Conservation (phyloP, 2,329 filamentous ascomycete species). For the Penicillium digitatum region DNA sequence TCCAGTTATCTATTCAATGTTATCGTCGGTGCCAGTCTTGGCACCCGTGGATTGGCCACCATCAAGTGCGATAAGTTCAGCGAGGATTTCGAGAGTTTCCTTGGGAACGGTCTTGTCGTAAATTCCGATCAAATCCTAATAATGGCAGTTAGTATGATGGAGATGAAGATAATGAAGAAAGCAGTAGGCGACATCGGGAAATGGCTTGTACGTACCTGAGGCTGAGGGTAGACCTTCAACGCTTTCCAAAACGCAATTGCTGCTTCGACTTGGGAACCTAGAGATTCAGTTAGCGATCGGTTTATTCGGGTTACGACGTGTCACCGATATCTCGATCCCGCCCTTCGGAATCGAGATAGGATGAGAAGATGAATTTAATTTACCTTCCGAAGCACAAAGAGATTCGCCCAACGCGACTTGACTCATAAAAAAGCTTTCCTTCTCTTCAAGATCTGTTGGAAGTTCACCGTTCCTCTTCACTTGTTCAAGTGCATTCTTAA, state of each 20-base stretch:
- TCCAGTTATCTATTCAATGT: constrained; percentile 33
- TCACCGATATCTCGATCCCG: neutral
- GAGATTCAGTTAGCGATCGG: neutral
- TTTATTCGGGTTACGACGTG: neutral
- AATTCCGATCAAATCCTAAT: constrained; percentile 77
- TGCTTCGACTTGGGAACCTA: constrained; percentile 62
- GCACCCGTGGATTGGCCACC: constrained; percentile 40
- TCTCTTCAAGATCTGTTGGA: constrained; percentile 84
- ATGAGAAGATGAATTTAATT: constrained; percentile 31
- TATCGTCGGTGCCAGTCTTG: constrained; percentile 28
- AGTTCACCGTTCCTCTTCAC: constrained; percentile 82
- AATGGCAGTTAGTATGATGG: neutral
- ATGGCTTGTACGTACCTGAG: constrained; percentile 33
- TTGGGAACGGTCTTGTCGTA: constrained; percentile 99
- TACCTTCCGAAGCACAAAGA: constrained; percentile 72
- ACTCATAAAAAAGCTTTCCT: constrained; percentile 94
- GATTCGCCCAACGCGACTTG: constrained; percentile 86
- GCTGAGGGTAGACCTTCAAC: constrained; percentile 95
- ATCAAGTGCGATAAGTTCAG: constrained; percentile 96
- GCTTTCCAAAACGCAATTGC: constrained; percentile 97
- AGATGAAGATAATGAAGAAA: neutral
- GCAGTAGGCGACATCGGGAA: neutral
- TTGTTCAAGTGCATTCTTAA: constrained; percentile 71
- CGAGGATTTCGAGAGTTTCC: constrained; percentile 92
- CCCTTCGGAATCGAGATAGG: neutral